Base-by-base conservation (phyloP, 1,284 basidiomycete species). In the Farysia itapuensis region DNA sequence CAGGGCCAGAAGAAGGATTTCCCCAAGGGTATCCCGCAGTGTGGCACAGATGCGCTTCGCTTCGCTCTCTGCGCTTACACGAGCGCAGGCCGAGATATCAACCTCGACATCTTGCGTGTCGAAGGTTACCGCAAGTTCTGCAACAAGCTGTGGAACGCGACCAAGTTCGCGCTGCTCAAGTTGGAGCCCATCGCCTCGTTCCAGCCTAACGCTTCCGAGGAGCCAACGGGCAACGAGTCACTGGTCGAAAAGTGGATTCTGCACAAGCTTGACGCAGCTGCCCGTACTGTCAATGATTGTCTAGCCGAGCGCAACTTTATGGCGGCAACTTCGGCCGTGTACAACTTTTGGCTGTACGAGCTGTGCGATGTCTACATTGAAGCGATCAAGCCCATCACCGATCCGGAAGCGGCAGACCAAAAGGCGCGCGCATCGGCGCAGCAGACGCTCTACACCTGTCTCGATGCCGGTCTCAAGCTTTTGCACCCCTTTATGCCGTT, bases 111-210 rank as follows among this genome's bases (percentile, higher is more conserved):
- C 70, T 79, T 90, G 58, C 87, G 92, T 54, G 92, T 98, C n/a
- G 94, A 98, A 79, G 94, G 94, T 5, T 98, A 98, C 80, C 86
- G 95, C 78, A 98, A 98, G 71, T 78, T 97, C 82, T 98, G 95
- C 81, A 98, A 99, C 82, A 98, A 98, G 82, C 86, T 99, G 22
- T 98, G 95, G 84, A 98, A 99, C 77, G 95, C 95, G 1, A 98
- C 93, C 48, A 94, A 94, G 78, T 98, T 99, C 72, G 94, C 92
- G 19, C 63, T 75, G 23, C 52, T 74, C 44, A 75, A 75, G 58
- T 68, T 75, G 28, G 70, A 75, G 42, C 60, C 61, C 26, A 53
- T 60, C 18, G 64, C 57, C 15, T 66, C 60, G 18, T 75, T 71
- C 66, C 51, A 58, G 51, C 73, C 73, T 13, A 34, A 60, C 9